A percentile compares a stretch with the other conserved stretches of the same genome.
These are phyloP conservation scores for Sugiyamaella sp. DNA, from an alignment of 1,139 yeast species.

Conservation along the genomic window DNA sequence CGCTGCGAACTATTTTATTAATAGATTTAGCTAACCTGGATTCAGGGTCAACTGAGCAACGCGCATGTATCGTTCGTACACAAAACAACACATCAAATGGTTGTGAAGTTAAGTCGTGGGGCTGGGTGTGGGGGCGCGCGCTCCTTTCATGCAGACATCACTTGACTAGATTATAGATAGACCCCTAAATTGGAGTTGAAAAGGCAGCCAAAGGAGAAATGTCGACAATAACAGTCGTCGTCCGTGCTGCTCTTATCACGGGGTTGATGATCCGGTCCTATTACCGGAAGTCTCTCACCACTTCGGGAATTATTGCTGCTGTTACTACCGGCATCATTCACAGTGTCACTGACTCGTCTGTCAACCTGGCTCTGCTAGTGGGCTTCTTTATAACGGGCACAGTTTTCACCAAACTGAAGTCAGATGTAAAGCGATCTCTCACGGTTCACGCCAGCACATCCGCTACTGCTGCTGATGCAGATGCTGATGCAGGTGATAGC, in stretches of 20 bases:
- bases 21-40: no score
- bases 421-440: constrained; percentile 39
- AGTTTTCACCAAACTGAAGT: constrained; percentile 46
- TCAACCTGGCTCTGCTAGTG: constrained; percentile 43
- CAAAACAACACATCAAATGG: no score
- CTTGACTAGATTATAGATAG: no score
- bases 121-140: no score
- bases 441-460: constrained; percentile 32
- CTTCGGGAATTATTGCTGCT: constrained; percentile 46
- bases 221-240: neutral
- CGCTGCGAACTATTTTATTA: no score
- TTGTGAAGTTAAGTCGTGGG: no score
- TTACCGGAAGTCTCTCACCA: constrained; percentile 45
- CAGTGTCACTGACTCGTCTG: constrained; percentile 44
- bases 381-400: constrained; percentile 49
- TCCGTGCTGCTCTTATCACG: constrained; percentile 12
- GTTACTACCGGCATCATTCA: constrained; percentile 48
- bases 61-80: no score
- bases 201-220: constrained; percentile 58
- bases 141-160: constrained; percentile 80
- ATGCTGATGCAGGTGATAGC: constrained; percentile 21
- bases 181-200: constrained; percentile 86
- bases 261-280: constrained; percentile 39
- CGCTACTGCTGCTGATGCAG: no score
- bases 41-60: no score